phyloP scores from a whole-genome alignment of 768 basidiomycete species.

The Chiua virens region DNA sequence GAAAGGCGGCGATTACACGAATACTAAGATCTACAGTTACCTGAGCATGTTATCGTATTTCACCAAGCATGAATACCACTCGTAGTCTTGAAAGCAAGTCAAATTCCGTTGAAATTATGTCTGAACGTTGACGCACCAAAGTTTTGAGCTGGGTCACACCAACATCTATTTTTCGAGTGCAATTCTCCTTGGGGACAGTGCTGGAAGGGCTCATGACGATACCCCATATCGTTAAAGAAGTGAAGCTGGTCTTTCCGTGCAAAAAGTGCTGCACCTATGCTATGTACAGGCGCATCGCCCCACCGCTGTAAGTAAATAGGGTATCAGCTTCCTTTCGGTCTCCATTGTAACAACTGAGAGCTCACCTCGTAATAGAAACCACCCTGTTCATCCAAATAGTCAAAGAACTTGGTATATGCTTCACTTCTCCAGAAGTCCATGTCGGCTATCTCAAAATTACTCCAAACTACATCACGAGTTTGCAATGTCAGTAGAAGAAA shows the following conservation, averaged over 20 bases:
- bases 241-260: constrained; percentile 73
- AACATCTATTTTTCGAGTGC: constrained; percentile 63
- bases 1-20: constrained; percentile 3
- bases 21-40: constrained; percentile 7
- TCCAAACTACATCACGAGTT: constrained; percentile 52
- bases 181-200: constrained; percentile 63
- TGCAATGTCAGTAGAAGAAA: neutral
- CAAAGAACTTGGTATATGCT: constrained; percentile 83
- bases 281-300: constrained; percentile 89
- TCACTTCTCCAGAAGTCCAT: constrained; percentile 88
- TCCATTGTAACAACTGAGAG: constrained; percentile 1
- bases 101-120: neutral
- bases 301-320: constrained; percentile 47
- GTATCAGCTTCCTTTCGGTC: neutral
- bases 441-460: constrained; percentile 82
- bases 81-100: constrained; percentile 51
- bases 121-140: constrained; percentile 50
- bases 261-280: constrained; percentile 78
- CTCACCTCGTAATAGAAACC: constrained; percentile 90
- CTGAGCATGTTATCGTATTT: constrained; percentile 67
- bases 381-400: constrained; percentile 75
- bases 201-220: constrained; percentile 77
- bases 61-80: constrained; percentile 88
- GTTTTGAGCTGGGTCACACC: constrained; percentile 68
- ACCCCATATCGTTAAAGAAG: constrained; percentile 86